Evolutionary conservation across 2,329 filamentous ascomycete genomes (phyloP), one percentile per base, ranked within the genome.

Genomic region (Zymoseptoria brevis): DNA sequence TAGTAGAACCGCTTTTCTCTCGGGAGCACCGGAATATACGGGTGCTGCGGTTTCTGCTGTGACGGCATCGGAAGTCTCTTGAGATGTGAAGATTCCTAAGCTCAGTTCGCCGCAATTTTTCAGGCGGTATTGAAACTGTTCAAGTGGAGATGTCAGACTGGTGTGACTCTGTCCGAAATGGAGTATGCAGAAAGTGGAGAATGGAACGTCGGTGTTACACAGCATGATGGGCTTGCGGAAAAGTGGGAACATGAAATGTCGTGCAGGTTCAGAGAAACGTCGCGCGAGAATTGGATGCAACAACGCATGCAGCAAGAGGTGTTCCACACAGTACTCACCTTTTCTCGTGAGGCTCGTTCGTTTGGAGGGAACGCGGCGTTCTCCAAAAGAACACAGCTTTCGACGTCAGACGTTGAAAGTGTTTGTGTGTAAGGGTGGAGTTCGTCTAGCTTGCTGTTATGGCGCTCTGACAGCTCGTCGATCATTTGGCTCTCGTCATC

Each of bases 1-100:
- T 53, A 96, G 79, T 22, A 96, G 80, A 51, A 89, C 80, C 61
- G 81, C 79, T 62, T 82, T 82, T 66, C 84, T 78, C 52, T 77
- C 70, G n/a, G 83, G 76, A 69, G 81, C 76, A 63, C 81, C 80
- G 72, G 77, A 73, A 75, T 89, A 83, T 66, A 89, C 80, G 45
- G 81, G 78, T 65, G 78, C 76, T 65, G 84, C 82, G 55, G 76
- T 75, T 64, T 77, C 72, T 65, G 82, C 72, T 61, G 85, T 87
- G 62, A 81, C 76, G 72, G 76, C 65, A 71, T 88, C 81, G 66
- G 56, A 56, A 85, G 76, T 57, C 67, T 76, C 73, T 64, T 80
- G 79, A 13, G 84, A 87, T 64, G 87, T 88, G 77, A 93, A 96
- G 57, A 96, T 76, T 26, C 91, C 92, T 56, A 92, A 79, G 71